These are phyloP conservation scores for California macrophylla DNA, from an alignment of 441 rosid species.

Conservation along the genomic window DNA sequence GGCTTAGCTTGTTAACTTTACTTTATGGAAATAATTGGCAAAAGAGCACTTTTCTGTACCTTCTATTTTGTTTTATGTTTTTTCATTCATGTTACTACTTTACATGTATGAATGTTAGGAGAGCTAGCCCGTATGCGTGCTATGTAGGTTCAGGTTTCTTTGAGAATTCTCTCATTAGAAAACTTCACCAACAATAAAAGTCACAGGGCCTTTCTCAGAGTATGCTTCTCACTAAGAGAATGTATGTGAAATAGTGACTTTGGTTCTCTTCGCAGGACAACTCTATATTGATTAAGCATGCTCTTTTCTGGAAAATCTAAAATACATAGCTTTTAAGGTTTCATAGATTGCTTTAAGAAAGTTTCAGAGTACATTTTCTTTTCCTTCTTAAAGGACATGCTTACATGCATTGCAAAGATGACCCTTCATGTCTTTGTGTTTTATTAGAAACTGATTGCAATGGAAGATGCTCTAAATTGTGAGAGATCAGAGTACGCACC, in stretches of 20 bases:
- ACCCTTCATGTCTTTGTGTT: background rate
- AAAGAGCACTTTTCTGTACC: background rate
- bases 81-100: too few species aligned
- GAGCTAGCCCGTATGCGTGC: too few species aligned
- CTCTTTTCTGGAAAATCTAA: background rate
- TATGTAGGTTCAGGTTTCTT: background rate
- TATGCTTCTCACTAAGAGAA: background rate
- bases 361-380: background rate
- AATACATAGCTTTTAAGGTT: background rate
- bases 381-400: background rate
- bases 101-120: too few species aligned
- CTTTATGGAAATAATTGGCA: background rate
- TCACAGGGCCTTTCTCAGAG: background rate
- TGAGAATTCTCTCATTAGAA: background rate
- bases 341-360: background rate
- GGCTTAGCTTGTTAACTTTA: background rate
- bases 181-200: background rate
- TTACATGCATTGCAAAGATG: background rate
- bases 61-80: too few species aligned
- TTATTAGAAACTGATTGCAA: background rate
- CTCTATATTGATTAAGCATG: background rate
- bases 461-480: background rate
- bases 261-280: background rate
- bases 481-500: background rate
- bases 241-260: background rate